phyloP scores from a whole-genome alignment of 345 rosid genomes.

The Gossypium turneri region DNA sequence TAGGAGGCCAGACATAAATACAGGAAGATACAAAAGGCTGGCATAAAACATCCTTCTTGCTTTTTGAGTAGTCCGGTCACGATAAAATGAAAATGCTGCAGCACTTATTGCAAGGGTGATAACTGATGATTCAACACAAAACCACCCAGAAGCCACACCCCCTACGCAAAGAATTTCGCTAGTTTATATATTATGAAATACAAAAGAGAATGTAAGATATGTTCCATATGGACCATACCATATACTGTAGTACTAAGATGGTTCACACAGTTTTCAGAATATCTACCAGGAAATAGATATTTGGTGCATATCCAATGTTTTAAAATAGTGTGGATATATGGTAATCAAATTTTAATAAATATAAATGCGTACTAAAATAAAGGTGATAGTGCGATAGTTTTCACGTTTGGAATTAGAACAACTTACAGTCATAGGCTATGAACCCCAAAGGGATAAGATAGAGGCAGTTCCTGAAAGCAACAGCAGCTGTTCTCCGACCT shows the following conservation, averaged over 20 bases:
- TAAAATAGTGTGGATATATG: background rate
- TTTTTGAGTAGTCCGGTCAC: constrained; percentile 54
- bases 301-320: background rate
- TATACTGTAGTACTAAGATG: background rate
- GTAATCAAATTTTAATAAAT: background rate
- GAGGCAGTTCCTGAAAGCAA: constrained; percentile 83
- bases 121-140: constrained; percentile 65
- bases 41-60: constrained; percentile 84
- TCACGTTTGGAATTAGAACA: constrained; percentile 1
- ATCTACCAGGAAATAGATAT: background rate
- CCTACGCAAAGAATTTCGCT: constrained; percentile 37
- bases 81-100: constrained; percentile 75
- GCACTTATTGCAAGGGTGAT: constrained; percentile 75
- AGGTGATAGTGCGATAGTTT: background rate
- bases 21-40: constrained; percentile 84
- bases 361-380: background rate
- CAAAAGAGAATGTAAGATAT: background rate
- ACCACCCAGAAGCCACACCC: constrained; percentile 85
- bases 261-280: background rate
- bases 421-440: constrained; percentile 87
- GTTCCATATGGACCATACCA: background rate
- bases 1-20: constrained; percentile 80
- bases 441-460: constrained; percentile 82
- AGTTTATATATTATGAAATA: background rate
- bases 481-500: constrained; percentile 70